Evolutionary conservation across 2,329 filamentous ascomycete species (phyloP), one percentile per base, ranked within the genome.

Genomic region (Zymoseptoria ardabiliae): DNA sequence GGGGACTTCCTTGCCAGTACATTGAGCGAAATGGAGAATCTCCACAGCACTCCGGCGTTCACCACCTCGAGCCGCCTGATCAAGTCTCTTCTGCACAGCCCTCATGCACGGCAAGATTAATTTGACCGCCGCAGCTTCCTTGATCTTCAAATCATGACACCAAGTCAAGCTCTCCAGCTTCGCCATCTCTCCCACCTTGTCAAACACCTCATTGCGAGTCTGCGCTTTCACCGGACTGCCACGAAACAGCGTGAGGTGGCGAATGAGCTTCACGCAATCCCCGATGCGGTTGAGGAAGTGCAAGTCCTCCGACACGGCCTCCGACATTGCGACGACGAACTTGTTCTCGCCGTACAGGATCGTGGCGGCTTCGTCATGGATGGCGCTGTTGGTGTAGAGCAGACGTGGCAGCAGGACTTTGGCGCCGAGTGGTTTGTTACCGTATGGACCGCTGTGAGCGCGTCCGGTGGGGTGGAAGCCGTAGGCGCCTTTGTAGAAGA

Each of bases 371-470:
- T 53, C 51, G 9, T 28, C 13, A 22, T 53, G 23, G 8, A 53
- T 28, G 2, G 28, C 22, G 22, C 51, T 23, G 51, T 28, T 25
- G 51, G 51, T 35, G 10, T 52, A 41, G 56, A 59, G 28, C 81
- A 84, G 58, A 7, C 35, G 35, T 13, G 35, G 35, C 13, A 45
- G 35, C 17, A 45, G 35, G 13, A 45, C 17, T n/a, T 45, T 45
- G 35, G 35, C 35, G 11, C 35, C 35, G 35, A 45, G 35, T 2
- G 35, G 11, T 45, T 45, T 45, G 35, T 45, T 45, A 3, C 35
- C 35, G 35, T n/a, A 45, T 45, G 35, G 35, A 45, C 35, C 35
- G 17, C 35, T n/a, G 35, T 17, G 35, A 45, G 35, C 35, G 35
- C 35, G 35, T 13, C 13, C 35, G 6, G 35, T 1, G 35, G 35